Evolutionary conservation across 805 yeast genomes (phyloP).

Genomic region (Candida koratica): DNA sequence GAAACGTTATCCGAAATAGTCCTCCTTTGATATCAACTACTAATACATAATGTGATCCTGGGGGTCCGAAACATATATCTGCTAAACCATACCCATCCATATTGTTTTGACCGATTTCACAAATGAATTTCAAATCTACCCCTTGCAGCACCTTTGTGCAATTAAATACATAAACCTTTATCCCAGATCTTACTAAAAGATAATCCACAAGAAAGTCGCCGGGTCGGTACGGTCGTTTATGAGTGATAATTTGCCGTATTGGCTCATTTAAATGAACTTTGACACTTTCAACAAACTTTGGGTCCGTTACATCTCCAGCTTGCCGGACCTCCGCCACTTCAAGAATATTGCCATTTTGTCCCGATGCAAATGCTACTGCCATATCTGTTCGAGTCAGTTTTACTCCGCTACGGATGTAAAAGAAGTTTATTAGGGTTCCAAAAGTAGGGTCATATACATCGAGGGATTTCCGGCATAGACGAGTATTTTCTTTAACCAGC

Average conservation of each 20-base stretch:
- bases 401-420: slow-evolving; percentile 10
- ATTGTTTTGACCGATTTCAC: slow-evolving; percentile 4
- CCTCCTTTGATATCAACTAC: slow-evolving; percentile 52
- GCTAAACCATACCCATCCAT: slow-evolving; percentile 29
- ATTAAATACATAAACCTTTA: slow-evolving; percentile 29
- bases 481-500: neutral
- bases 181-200: slow-evolving; percentile 37
- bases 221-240: slow-evolving; percentile 19
- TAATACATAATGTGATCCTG: slow-evolving; percentile 34
- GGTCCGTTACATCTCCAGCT: slow-evolving; percentile 1
- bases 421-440: slow-evolving; percentile 22
- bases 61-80: slow-evolving; percentile 45
- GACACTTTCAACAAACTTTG: slow-evolving; percentile 9
- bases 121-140: slow-evolving; percentile 10
- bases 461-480: neutral
- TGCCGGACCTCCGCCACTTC: slow-evolving; percentile 11
- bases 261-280: slow-evolving; percentile 28
- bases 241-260: slow-evolving; percentile 39
- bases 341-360: slow-evolving; percentile 22
- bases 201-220: slow-evolving; percentile 20
- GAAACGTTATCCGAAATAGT: slow-evolving; percentile 40
- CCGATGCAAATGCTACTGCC: slow-evolving; percentile 28
- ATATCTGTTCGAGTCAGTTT: neutral
- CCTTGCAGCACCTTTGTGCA: slow-evolving; percentile 15
- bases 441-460: slow-evolving; percentile 32